Conservation (phyloP, 2,329 filamentous ascomycete genomes). For the Coccinonectria pachysandricola region DNA sequence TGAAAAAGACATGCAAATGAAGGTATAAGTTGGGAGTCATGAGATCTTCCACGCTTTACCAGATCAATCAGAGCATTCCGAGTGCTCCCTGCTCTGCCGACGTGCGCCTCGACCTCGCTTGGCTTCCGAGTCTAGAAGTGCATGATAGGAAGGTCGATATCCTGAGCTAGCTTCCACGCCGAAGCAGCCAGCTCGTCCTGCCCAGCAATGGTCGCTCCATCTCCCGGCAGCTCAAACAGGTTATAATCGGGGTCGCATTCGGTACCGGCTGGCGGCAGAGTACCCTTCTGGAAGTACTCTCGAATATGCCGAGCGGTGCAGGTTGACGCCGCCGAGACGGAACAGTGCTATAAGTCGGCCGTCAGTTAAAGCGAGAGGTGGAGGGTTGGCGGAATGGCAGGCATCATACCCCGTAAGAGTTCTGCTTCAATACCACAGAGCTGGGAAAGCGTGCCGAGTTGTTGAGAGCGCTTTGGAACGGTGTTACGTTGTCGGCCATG, state of each 20-base stretch:
- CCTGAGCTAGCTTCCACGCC: constrained; percentile 7
- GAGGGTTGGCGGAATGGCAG: too few relatives aligned
- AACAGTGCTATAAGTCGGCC: constrained; percentile 36
- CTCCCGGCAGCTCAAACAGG: constrained; percentile 28
- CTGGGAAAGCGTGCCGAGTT: constrained; percentile 33
- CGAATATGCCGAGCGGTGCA: constrained; percentile 33
- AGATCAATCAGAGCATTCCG: too few relatives aligned
- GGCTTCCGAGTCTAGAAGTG: constrained; percentile 1
- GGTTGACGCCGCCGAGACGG: constrained; percentile 31
- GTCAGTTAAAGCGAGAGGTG: too few relatives aligned
- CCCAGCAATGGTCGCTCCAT: constrained; percentile 2
- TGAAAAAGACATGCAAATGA: too few relatives aligned
- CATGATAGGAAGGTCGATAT: constrained; percentile 10
- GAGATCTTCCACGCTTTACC: too few relatives aligned
- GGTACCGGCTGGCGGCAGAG: constrained; percentile 32
- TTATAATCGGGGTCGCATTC: constrained; percentile 35
- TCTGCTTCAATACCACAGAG: constrained; percentile 37
- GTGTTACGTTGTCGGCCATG: constrained; percentile 38
- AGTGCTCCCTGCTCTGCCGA: too few relatives aligned
- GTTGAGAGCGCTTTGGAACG: constrained; percentile 33
- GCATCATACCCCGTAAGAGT: constrained; percentile 42
- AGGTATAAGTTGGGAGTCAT: too few relatives aligned
- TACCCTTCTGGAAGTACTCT: constrained; percentile 35
- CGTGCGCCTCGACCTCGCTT: not conserved
- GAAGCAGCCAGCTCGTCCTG: constrained; percentile 12